phyloP scores from a whole-genome alignment of 1,284 basidiomycete species.

The Afroboletus lepidellus region DNA sequence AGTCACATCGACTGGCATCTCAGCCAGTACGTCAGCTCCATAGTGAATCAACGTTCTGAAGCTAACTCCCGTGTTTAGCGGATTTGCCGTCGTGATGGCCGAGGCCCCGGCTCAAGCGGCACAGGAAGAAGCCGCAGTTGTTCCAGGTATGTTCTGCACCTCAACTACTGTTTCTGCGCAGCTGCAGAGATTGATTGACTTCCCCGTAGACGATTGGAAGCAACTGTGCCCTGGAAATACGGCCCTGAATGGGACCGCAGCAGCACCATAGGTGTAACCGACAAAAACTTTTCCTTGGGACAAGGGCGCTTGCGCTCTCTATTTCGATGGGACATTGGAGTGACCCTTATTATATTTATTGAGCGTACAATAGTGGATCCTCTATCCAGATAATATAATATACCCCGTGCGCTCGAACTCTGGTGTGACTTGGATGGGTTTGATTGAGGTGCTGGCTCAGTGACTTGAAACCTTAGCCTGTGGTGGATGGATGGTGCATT shows the following conservation, averaged over 20 bases:
- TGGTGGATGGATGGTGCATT: too few species aligned
- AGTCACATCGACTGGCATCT: conserved; percentile 43
- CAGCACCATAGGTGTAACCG: background rate
- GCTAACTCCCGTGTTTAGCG: conserved; percentile 21
- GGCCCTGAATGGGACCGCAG: too few species aligned
- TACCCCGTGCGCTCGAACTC: background rate
- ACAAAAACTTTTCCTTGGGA: background rate
- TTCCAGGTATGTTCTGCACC: conserved; percentile 20
- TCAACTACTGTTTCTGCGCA: too few species aligned
- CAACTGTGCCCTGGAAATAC: conserved; percentile 9
- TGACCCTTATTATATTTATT: background rate
- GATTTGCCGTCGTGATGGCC: conserved; percentile 36
- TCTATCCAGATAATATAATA: background rate
- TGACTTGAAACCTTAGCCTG: too few species aligned
- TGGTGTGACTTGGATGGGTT: background rate
- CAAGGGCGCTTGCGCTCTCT: background rate
- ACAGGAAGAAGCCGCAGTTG: background rate
- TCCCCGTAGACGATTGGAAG: conserved; percentile 19
- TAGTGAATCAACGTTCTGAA: background rate
- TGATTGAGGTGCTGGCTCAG: too few species aligned
- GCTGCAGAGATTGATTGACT: background rate
- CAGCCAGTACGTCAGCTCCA: conserved; percentile 25
- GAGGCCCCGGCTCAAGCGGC: conserved; percentile 21
- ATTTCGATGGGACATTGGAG: background rate
- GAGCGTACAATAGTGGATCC: background rate